These are phyloP conservation scores for Phytophthora pseudosyringae DNA, from an alignment of 352 stramenopile genomes.

Conservation along the genomic window DNA sequence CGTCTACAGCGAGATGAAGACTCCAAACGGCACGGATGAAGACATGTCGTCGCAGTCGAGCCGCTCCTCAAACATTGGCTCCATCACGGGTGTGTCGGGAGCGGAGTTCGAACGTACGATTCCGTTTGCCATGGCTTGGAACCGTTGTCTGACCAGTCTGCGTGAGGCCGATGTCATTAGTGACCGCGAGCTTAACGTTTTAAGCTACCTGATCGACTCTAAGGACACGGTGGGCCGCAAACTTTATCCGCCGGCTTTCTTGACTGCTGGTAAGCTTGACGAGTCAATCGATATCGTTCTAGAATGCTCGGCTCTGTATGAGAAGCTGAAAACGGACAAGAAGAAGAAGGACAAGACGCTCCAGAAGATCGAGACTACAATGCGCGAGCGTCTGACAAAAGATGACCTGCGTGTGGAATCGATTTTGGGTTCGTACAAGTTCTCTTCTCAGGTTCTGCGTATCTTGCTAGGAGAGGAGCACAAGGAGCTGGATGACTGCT, in stretches of 20 bases:
- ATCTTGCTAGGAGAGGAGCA: constrained; percentile 86
- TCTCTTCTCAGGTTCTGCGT: constrained; percentile 82
- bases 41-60: constrained; percentile 55
- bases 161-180: constrained; percentile 83
- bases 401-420: constrained; percentile 83
- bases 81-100: constrained; percentile 77
- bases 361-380: constrained; percentile 86
- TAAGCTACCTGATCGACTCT: constrained; percentile 87
- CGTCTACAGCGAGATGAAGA: constrained; percentile 68
- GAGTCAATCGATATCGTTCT: constrained; percentile 88
- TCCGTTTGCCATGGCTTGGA: constrained; percentile 88
- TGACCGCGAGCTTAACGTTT: constrained; percentile 80
- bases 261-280: constrained; percentile 84
- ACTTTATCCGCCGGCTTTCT: constrained; percentile 80
- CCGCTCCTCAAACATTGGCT: constrained; percentile 67
- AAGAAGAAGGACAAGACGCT: constrained; percentile 90
- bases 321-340: constrained; percentile 84
- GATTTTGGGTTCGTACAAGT: constrained; percentile 89
- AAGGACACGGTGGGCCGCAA: constrained; percentile 73
- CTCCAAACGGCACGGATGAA: constrained; percentile 67
- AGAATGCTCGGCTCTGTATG: constrained; percentile 77
- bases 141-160: constrained; percentile 74
- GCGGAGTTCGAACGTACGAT: constrained; percentile 85
- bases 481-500: constrained; percentile 83
- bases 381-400: constrained; percentile 83